Conservation (phyloP, 345 rosid species). For the Mangifera indica region DNA sequence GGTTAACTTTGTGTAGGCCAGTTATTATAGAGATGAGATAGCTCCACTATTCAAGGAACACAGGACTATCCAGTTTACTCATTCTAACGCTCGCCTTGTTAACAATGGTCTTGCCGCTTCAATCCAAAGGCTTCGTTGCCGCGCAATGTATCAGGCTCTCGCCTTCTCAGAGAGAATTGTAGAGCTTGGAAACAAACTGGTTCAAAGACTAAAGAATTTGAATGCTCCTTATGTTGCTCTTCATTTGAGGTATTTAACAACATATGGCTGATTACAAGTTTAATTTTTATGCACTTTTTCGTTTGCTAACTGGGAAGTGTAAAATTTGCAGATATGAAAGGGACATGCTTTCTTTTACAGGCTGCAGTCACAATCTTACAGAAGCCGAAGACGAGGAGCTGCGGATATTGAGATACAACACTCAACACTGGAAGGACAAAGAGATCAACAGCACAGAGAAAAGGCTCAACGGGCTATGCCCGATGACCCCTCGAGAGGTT, state of each 20-base stretch:
- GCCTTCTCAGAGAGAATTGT: slow-evolving; percentile 42
- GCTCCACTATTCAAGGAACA: slow-evolving; percentile 40
- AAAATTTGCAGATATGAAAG: too few relatives aligned
- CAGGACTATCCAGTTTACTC: slow-evolving; percentile 58
- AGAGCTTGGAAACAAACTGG: slow-evolving; percentile 47
- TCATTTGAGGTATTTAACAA: slow-evolving; percentile 53
- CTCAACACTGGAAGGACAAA: slow-evolving; percentile 14
- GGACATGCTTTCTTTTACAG: too few relatives aligned
- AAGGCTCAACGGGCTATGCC: slow-evolving; percentile 56
- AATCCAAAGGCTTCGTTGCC: slow-evolving; percentile 68
- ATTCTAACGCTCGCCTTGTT: slow-evolving; percentile 60
- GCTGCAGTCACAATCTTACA: too few relatives aligned
- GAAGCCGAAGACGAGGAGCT: slow-evolving; percentile 21
- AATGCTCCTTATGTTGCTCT: slow-evolving; percentile 55
- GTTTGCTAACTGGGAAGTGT: too few relatives aligned
- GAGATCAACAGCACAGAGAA: slow-evolving; percentile 40
- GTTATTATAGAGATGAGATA: slow-evolving; percentile 49
- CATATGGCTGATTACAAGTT: background rate
- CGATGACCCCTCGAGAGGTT: slow-evolving; percentile 71
- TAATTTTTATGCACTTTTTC: background rate
- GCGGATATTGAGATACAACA: slow-evolving; percentile 39
- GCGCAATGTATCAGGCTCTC: slow-evolving; percentile 66
- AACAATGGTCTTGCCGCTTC: slow-evolving; percentile 53
- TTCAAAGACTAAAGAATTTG: slow-evolving; percentile 43
- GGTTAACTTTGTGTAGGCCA: slow-evolving; percentile 34